A percentile compares a stretch with the other conserved stretches of the same genome.
These are phyloP conservation scores for Liquidambar formosana DNA, from an alignment of 164 flowering plant species.

Conservation along the genomic window DNA sequence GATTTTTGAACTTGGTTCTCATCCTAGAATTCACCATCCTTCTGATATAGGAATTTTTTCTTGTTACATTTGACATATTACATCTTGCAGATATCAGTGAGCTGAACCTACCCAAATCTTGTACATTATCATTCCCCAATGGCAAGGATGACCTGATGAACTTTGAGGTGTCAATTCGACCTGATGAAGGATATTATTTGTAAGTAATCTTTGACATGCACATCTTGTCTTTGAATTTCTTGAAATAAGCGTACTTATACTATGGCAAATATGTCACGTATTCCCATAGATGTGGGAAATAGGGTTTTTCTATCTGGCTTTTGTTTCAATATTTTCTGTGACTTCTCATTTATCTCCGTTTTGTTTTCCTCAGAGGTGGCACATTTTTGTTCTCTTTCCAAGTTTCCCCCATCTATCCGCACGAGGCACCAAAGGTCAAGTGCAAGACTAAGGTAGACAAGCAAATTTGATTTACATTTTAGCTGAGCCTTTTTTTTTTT, in stretches of 20 bases:
- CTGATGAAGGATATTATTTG: constrained; percentile 77
- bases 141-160: constrained; percentile 77
- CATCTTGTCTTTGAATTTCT: neutral
- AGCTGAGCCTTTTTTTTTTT: neutral
- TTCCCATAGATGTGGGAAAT: too few relatives aligned
- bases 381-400: constrained; percentile 36
- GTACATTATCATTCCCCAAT: constrained; percentile 59
- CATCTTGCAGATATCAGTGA: constrained; percentile 60
- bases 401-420: constrained; percentile 40
- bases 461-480: neutral
- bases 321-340: neutral
- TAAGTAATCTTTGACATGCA: constrained; percentile 32
- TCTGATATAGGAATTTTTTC: neutral
- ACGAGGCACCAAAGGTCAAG: constrained; percentile 52
- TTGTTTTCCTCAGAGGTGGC: constrained; percentile 31
- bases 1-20: neutral
- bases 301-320: neutral
- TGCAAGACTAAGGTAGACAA: constrained; percentile 48
- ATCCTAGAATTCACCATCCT: neutral
- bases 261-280: neutral
- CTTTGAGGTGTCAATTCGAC: constrained; percentile 65
- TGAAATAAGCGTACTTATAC: neutral
- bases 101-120: constrained; percentile 61
- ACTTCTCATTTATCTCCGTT: neutral
- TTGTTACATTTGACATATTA: neutral